Evolutionary conservation across 2,329 filamentous ascomycete genomes (phyloP).

Genomic region (Acrodontium crateriforme): DNA sequence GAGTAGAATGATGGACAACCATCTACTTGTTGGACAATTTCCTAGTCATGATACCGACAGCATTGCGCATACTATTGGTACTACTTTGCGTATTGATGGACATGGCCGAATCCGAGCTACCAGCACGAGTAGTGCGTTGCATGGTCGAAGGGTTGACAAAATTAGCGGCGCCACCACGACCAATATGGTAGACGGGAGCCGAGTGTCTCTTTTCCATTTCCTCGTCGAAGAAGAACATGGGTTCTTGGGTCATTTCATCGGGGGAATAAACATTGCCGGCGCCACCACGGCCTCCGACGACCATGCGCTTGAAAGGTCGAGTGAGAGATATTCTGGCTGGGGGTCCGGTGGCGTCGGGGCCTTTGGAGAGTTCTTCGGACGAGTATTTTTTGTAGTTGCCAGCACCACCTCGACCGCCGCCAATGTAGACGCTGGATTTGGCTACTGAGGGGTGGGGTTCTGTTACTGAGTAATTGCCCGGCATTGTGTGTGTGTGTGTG

Average conservation of each 20-base stretch:
- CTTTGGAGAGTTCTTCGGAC: constrained; percentile 39
- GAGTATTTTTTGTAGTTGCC: constrained; percentile 44
- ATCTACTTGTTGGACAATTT: not conserved
- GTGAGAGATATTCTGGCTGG: constrained; percentile 37
- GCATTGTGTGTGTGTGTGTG: constrained; percentile 13
- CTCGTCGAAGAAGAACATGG: constrained; percentile 57
- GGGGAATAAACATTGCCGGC: constrained; percentile 42
- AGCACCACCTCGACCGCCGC: constrained; percentile 44
- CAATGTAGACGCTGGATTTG: constrained; percentile 30
- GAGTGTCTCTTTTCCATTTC: constrained; percentile 42
- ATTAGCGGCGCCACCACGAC: constrained; percentile 48
- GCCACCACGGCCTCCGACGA: constrained; percentile 43
- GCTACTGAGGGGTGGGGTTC: constrained; percentile 48
- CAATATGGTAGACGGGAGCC: constrained; percentile 50
- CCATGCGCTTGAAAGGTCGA: constrained; percentile 39
- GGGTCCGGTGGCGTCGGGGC: constrained; percentile 30
- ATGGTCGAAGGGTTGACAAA: constrained; percentile 22
- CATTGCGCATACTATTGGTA: constrained; percentile 1
- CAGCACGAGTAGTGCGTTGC: constrained; percentile 1
- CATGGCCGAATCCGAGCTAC: constrained; percentile 2
- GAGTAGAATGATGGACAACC: too few relatives aligned
- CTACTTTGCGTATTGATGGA: constrained; percentile 4
- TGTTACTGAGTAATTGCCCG: constrained; percentile 38
- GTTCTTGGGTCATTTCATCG: constrained; percentile 35
- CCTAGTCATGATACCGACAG: constrained; percentile 5